Conservation (phyloP, 2,329 filamentous ascomycete genomes). For the Penicillium italicum region DNA sequence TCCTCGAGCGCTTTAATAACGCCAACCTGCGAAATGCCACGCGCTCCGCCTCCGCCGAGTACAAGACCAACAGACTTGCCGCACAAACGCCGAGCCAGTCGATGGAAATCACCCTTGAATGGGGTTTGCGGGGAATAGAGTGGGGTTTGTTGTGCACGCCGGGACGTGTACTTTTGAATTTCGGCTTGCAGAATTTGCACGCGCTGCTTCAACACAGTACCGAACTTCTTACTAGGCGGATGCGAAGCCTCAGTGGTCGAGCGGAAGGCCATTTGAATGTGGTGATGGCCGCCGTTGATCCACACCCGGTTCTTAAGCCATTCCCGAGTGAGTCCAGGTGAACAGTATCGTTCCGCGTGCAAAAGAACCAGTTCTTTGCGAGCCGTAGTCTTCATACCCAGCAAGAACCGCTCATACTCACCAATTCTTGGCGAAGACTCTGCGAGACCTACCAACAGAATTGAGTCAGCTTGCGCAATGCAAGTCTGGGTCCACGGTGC, state of each 20-base stretch:
- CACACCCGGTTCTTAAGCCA: conserved; percentile 93
- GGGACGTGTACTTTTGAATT: conserved; percentile 95
- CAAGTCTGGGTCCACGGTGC: conserved; percentile 98
- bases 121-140: conserved; percentile 88
- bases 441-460: conserved; percentile 84
- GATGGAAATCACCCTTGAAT: conserved; percentile 95
- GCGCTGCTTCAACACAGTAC: conserved; percentile 81
- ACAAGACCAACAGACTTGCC: conserved; percentile 94
- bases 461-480: conserved; percentile 94
- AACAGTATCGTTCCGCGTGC: conserved; percentile 83
- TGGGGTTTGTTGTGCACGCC: conserved; percentile 81
- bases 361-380: conserved; percentile 87
- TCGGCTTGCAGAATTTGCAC: conserved; percentile 95
- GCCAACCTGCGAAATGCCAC: conserved; percentile 88
- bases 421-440: conserved; percentile 87
- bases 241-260: conserved; percentile 72
- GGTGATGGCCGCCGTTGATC: conserved; percentile 97
- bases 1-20: conserved; percentile 95
- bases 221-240: conserved; percentile 70
- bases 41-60: conserved; percentile 85
- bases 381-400: conserved; percentile 96
- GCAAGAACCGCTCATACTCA: conserved; percentile 92
- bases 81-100: conserved; percentile 81
- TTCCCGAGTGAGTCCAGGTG: conserved; percentile 75
- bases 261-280: conserved; percentile 91